Evolutionary conservation across 768 basidiomycete species (phyloP), one percentile per base, ranked within the genome.

Genomic region (Boletus rufocinnamomeus): DNA sequence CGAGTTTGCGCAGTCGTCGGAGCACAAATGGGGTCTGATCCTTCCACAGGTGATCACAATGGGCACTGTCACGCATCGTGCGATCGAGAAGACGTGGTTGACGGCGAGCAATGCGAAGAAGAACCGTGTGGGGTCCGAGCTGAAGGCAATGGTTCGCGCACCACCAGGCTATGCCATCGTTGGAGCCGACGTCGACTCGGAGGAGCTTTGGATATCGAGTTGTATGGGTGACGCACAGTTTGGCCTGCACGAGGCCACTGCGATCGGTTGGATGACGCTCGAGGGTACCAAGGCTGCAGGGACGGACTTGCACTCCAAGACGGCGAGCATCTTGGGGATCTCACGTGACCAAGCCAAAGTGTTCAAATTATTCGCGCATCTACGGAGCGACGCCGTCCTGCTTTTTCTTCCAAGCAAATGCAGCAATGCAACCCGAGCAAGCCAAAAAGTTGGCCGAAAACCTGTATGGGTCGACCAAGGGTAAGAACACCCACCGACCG

Each of bases 211-310:
- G 97, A 98, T 98, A 63, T 96, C 95, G 21, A 95, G 92, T 67
- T 93, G 93, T 59, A 96, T 98, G 93, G 96, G 96, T 1, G 97
- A 98, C 68, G 92, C 95, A 0, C 96, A 99, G 73, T 97, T 99
- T 72, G 97, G 96, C 10, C 72, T 96, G 57, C 95, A 99, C 65
- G 96, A 95, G 13, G 93, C 95, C 13, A 95, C 95, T 3, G 95
- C 96, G 2, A 86, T 99, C 44, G 96, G 97, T 4, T 98, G 96
- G 96, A 98, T 99, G 96, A 98, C 95, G 17, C 82, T 99, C 30
- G 97, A 98, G 72, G 95, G 97, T 1, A 96, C 95, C 17, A 98
- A 98, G 74, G 82, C 87, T 0, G 88, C 90, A 0, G 95, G 95
- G 6, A 98, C 96, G 7, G 96, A 99, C 75, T 75, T 99, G 32